Evolutionary conservation across 306 rosid genomes (phyloP), one percentile per base, ranked within the genome.

Genomic region (Purshia tridentata): DNA sequence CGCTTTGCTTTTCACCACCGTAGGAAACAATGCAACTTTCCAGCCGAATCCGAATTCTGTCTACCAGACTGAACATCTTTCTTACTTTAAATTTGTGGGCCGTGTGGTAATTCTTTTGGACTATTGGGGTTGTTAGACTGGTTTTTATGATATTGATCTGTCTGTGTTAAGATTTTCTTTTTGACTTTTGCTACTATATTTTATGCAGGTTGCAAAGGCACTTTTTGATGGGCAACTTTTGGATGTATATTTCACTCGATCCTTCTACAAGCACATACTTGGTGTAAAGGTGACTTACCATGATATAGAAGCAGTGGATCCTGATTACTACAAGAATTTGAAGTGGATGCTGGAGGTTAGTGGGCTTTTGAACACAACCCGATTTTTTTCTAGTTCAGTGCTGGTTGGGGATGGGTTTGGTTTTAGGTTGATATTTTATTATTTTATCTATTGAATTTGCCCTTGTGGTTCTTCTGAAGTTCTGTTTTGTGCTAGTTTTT

Each of bases 281-380:
- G 92, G 83, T 73, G 99, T 90, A 49, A 95, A 95, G 86, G 99
- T 95, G 83, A 95, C 99, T 60, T 95, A 95, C 89, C 98, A 95
- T 91, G 99, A 95, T 81, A 91, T 95, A 71, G 99, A 95, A 80
- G 99, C 99, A 8, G 92, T 95, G 80, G 99, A 95, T 81, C 99
- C 97, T 77, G 99, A 91, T 78, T 95, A 91, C 86, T 95, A 95
- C 83, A 95, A 84, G 81, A 95, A 91, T 86, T 92, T 95, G 89
- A 95, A 95, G 81, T 95, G 99, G 99, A 84, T 95, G 98, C 78
- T 95, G 63, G 99, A 95, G 98, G 99, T 91, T 68, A 79, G 90
- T 79, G 47, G 68, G 65, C 10, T 75, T 78, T 67, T 57, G 19
- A 42, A 56, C 41, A 60, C 71, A 73, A 12, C 42, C 51, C 65